phyloP scores from a whole-genome alignment of 164 flowering plant species.

The Magnolia changhungtana region DNA sequence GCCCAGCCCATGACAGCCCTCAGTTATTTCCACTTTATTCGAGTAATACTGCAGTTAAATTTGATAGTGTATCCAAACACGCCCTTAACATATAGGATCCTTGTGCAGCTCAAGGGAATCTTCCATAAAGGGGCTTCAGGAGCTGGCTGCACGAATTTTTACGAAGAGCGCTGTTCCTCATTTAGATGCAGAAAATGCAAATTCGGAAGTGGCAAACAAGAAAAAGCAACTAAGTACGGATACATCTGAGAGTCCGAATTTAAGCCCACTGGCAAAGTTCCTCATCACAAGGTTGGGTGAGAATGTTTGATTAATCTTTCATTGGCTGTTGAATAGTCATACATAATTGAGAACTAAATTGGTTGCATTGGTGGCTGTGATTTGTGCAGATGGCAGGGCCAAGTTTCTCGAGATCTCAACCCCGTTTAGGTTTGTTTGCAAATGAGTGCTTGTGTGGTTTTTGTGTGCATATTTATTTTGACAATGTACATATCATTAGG shows the following conservation, averaged over 20 bases:
- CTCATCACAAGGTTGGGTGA: constrained; percentile 71
- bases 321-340: not conserved
- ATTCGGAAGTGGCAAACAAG: constrained; percentile 37
- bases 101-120: constrained; percentile 70
- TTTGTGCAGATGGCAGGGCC: constrained; percentile 85
- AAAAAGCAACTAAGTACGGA: constrained; percentile 57
- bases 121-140: constrained; percentile 72
- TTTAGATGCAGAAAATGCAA: constrained; percentile 30
- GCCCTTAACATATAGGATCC: not conserved
- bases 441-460: constrained; percentile 24
- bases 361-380: not conserved
- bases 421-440: constrained; percentile 28
- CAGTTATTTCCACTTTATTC: not conserved
- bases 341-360: not conserved
- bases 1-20: too few relatives aligned
- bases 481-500: constrained; percentile 41
- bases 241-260: constrained; percentile 46
- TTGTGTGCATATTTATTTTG: constrained; percentile 29
- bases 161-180: constrained; percentile 32
- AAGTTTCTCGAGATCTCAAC: constrained; percentile 60
- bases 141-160: constrained; percentile 56
- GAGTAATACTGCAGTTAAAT: not conserved
- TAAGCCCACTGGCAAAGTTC: constrained; percentile 86
- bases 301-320: constrained; percentile 4
- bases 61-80: not conserved